Evolutionary conservation across 805 yeast genomes (phyloP), one percentile per base, ranked within the genome.

Genomic region (Clavispora asparagi): DNA sequence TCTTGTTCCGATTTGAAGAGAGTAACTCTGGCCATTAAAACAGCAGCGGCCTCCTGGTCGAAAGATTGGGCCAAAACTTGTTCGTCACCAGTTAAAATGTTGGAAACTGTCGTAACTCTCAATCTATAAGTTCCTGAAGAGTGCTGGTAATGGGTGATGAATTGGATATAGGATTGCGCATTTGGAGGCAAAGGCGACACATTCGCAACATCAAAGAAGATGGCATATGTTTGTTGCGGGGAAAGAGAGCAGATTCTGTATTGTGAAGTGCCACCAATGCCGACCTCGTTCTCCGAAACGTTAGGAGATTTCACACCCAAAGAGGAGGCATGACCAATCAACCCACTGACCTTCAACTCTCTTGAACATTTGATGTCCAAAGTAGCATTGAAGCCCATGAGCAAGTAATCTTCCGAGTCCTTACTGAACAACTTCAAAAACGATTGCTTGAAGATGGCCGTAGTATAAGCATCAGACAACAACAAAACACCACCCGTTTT

Each of bases 41-140:
- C 97, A 13, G 97, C 95, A 3, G 99, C 97, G 11, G 97, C 96
- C 68, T 94, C 98, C 74, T 94, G 98, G 69, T 94, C 99, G 65
- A 94, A 94, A n/a, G 94, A 85, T 48, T 68, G 68, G 14, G 81
- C 69, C 48, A 79, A 67, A 41, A 66, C 57, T 40, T 63, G 65
- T 47, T 76, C 79, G 38, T 78, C 79, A 25, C 75, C 67, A 12
- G 82, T 77, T 47, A 80, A 75, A 49, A 75, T 63, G 61, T 81
- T 74, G 47, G 74, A 71, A 48, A 94, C 76, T 0, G 98, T 94
- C 19, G 99, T 92, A 31, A 94, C 97, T 57, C 97, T 81, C 49
- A 88, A 73, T 60, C 97, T 79, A 61, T 80, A 85, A 11, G 92
- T 78, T 47, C 99, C 99, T 27, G 91, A 83, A n/a, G 97, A 78